Base-by-base conservation (phyloP, 768 basidiomycete species). In the Erythrobasidium yunnanense region DNA sequence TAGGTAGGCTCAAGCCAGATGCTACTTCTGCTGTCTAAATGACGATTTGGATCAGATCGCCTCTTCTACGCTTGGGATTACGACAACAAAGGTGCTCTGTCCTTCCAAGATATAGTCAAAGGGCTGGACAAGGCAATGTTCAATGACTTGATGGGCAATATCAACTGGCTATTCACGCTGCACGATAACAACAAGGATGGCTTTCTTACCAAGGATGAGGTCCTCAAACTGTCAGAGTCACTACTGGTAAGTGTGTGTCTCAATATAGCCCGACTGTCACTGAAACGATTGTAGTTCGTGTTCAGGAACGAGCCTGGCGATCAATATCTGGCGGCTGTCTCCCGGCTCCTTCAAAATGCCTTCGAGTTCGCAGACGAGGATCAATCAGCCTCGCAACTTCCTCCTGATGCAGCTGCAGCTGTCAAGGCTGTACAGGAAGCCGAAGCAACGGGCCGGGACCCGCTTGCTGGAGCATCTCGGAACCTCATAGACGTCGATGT, bases 231-330 rank as follows among this genome's bases (percentile, higher is more conserved):
- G 29, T 95, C 92, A 0, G 95, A 99, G 76, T 88, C 91, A 2
- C 81, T 99, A 58, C 78, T 99, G 76, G 92, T 92, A 51, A 73
- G 84, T 75, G 5, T 57, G 3, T 7, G n/a, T 25, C 15, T 23
- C 13, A 2, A 0, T 18, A 52, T 20, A 27, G 18, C 4, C 3
- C 1, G 18, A 27, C 27, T 42, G 6, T 55, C 50, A 27, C 22
- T 66, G 66, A 52, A 58, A 6, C n/a, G 38, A 32, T 33, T 2
- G 8, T 73, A 96, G 92, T 96, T 96, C 77, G 95, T 97, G 69
- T 99, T 99, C 83, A 86, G 95, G 15, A 89, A 85, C 76, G 95
- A 99, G 77, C 81, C 90, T 11, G 95, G 95, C 2, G 95, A 99
- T 75, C 88, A 90, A 2, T 99, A 93, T 74, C 81, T 99, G 23